Evolutionary conservation across 495 filamentous ascomycete genomes (phyloP), one percentile per base, ranked within the genome.

Genomic region (Cercophora newfieldiana): DNA sequence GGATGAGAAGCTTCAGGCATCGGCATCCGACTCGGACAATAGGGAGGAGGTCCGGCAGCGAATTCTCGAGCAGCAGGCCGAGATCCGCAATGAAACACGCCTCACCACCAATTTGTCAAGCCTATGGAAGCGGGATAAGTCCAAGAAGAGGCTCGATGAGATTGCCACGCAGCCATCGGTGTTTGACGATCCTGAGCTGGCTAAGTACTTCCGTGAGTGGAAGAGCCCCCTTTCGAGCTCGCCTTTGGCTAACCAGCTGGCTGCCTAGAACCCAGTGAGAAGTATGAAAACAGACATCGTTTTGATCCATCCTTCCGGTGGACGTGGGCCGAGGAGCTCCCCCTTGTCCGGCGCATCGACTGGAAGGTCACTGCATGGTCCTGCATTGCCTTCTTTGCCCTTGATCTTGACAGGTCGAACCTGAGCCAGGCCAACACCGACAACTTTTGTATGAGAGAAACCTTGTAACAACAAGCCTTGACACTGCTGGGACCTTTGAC

Each of bases 321-420:
- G 79, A 80, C 75, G 2, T 82, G 80, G 80, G 66, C 66, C 7
- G 79, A 82, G 49, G 80, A 82, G 30, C 65, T 71, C 21, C 33
- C 66, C 18, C 65, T 82, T 2, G 64, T 82, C 12, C 71, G 75
- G 44, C 80, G 77, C 64, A 72, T 81, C 22, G 79, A 81, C 63
- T 72, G 72, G 61, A 69, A 72, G 0, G 80, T 81, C 67, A 80
- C 80, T 77, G 63, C 75, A 25, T 93, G 88, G 79, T 86, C 87
- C 5, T 93, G 90, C 68, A 72, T 94, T 26, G 94, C 91, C 76
- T 94, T 95, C 75, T 93, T 94, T 61, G 90, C 90, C 0, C 83
- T 96, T 28, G 90, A 96, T 67, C 79, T 94, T 1, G 92, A 96
- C 70, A 82, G 92, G 50, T 88, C 88, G 22, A 96, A 94, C 74